Percentiles rank a stretch among this genome's conserved stretches.
Evolutionary conservation across 2,329 filamentous ascomycete genomes (phyloP).

Genomic region (Hirsutella thompsonii): DNA sequence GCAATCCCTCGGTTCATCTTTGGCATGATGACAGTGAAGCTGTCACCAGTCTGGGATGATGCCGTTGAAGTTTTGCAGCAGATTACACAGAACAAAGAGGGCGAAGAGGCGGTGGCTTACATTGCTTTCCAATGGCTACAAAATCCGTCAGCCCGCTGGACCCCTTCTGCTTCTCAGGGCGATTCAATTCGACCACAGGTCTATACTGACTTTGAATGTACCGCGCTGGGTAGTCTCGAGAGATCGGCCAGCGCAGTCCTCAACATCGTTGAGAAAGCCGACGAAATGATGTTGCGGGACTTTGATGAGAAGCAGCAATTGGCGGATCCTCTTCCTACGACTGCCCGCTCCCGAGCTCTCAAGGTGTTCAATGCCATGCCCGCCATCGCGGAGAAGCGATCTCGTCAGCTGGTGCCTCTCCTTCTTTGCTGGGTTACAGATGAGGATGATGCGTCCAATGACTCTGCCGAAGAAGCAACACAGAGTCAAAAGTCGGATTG

Average conservation of each 20-base stretch:
- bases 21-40: constrained; percentile 73
- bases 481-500: constrained; percentile 35
- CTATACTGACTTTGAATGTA: constrained; percentile 73
- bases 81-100: constrained; percentile 55
- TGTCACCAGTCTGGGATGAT: constrained; percentile 82
- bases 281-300: constrained; percentile 43
- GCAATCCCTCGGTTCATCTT: constrained; percentile 77
- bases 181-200: constrained; percentile 22
- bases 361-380: constrained; percentile 65
- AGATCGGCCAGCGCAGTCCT: constrained; percentile 37
- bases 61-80: constrained; percentile 62
- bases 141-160: constrained; percentile 41
- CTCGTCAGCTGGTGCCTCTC: constrained; percentile 71
- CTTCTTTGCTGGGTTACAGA: constrained; percentile 69
- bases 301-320: constrained; percentile 54
- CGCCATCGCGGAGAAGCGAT: constrained; percentile 70
- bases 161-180: constrained; percentile 24
- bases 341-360: constrained; percentile 64
- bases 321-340: constrained; percentile 34
- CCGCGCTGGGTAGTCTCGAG: constrained; percentile 52
- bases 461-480: constrained; percentile 20
- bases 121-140: constrained; percentile 71
- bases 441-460: constrained; percentile 25
- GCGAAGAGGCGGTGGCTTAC: constrained; percentile 59
- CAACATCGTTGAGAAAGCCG: constrained; percentile 36